Evolutionary conservation across 108 stramenopile genomes (phyloP), one percentile per base, ranked within the genome.

Genomic region (Skeletonema marinoi): DNA sequence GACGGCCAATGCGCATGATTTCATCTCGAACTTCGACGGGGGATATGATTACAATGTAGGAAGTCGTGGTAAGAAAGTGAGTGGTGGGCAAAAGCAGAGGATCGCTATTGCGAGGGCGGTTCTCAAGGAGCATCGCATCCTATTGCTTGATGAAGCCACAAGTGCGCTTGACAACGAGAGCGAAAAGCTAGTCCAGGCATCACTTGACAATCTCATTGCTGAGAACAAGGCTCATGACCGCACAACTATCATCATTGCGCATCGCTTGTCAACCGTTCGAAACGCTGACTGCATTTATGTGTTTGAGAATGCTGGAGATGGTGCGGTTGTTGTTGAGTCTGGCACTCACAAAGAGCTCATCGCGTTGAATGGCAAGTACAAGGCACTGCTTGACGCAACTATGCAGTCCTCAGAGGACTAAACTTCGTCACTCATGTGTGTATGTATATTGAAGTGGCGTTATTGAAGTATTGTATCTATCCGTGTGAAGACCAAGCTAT

Each of bases 291-390:
- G 56, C 39, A 95, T 95, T 73, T 75, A 89, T 68, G 96, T 98
- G 21, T 66, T 98, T 41, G 75, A 84, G 44, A 82, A 86, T 36
- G 96, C 97, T 5, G 64, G 51, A 19, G 71, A 65, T 51, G 71
- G 71, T 50, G 71, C 71, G 10, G 48, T 73, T 16, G 77, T 99
- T 21, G 92, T 95, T 21, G 98, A 99, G 68, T 78, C 73, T 11
- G 98, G 98, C 8, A 91, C 85, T 6, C 98, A 99, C 70, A 88
- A 91, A 3, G 89, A 91, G 71, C 81, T 96, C 25, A 79, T 96
- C 60, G 77, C 66, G 16, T 64, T 73, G 44, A 33, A 50, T 19
- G 71, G 71, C 62, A 73, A 73, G 9, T 73, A 73, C 32, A 73
- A 73, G 71, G 71, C 71, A 16, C 10, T 73, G 44, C 46, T 73